These are phyloP conservation scores for Alternaria gaisen DNA, from an alignment of 2,329 filamentous ascomycete genomes.

Conservation along the genomic window DNA sequence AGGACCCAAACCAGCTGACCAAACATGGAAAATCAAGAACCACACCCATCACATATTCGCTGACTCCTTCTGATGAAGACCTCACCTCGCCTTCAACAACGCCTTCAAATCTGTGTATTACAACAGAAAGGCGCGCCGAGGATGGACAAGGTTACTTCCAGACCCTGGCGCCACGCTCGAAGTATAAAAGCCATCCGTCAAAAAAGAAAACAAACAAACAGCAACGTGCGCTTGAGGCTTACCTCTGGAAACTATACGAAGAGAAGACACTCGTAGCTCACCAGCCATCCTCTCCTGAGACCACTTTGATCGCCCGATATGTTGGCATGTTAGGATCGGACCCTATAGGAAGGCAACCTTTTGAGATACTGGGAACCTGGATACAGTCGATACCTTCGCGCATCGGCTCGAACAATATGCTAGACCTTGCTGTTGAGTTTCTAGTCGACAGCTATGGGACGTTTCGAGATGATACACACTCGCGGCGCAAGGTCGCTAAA, in stretches of 20 bases:
- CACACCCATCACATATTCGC: constrained; percentile 22
- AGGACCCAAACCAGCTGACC: constrained; percentile 41
- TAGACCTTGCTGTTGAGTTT: constrained; percentile 43
- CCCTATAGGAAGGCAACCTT: constrained; percentile 23
- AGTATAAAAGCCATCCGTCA: constrained; percentile 16
- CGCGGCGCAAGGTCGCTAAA: constrained; percentile 28
- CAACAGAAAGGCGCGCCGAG: constrained; percentile 29
- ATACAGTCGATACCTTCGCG: constrained; percentile 40
- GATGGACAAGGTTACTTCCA: constrained; percentile 39
- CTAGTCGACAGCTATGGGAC: constrained; percentile 34
- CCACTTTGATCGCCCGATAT: constrained; percentile 32
- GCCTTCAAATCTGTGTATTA: constrained; percentile 26
- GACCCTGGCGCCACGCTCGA: constrained; percentile 30
- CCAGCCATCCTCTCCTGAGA: constrained; percentile 29
- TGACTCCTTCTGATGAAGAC: constrained; percentile 9
- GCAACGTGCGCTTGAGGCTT: constrained; percentile 24
- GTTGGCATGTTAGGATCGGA: constrained; percentile 33
- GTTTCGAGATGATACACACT: constrained; percentile 30
- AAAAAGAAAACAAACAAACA: constrained; percentile 25
- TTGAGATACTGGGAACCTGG: constrained; percentile 40
- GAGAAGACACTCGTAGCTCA: constrained; percentile 11
- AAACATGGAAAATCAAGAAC: constrained; percentile 39
- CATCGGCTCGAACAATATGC: constrained; percentile 33
- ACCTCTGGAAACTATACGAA: constrained; percentile 24
- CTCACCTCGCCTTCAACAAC: constrained; percentile 9